A percentile compares a stretch with the other conserved stretches of the same genome.
phyloP scores from a whole-genome alignment of 2,329 filamentous ascomycete species.

The Davidsoniella neocaledoniae region DNA sequence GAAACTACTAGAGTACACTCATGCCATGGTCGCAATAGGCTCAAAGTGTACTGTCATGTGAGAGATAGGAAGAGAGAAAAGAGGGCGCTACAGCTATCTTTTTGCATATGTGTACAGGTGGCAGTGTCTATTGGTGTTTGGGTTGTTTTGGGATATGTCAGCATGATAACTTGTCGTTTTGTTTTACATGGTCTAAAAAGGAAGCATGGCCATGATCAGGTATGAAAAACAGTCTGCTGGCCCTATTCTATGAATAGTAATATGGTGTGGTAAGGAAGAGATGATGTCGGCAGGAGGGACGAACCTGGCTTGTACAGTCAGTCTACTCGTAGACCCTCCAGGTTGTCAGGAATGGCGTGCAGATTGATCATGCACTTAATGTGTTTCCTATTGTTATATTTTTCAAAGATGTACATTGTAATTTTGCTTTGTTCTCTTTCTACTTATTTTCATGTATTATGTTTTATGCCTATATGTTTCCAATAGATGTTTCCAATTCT shows the following conservation, averaged over 20 bases:
- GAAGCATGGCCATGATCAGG: no score
- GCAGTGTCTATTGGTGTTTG: neutral
- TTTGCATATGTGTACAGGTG: neutral
- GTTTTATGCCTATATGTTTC: neutral
- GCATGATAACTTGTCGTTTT: no score
- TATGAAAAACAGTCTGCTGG: no score
- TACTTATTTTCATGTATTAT: neutral
- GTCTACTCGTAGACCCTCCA: no score
- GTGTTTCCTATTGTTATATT: neutral
- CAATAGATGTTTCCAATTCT: neutral
- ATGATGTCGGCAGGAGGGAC: no score
- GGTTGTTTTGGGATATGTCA: neutral
- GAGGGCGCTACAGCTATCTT: neutral
- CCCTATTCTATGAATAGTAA: no score
- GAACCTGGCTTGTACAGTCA: no score
- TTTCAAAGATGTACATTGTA: neutral
- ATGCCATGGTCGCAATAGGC: constrained; percentile 11
- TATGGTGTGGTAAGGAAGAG: no score
- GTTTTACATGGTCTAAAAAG: no score
- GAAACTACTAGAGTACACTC: constrained; percentile 10
- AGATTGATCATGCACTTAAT: neutral
- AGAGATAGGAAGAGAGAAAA: neutral
- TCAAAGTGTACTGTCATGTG: constrained; percentile 10
- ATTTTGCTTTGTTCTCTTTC: neutral
- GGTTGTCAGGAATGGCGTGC: neutral